Evolutionary conservation across 352 stramenopile species (phyloP), one percentile per base, ranked within the genome.

Genomic region (Phytophthora podocarpi): DNA sequence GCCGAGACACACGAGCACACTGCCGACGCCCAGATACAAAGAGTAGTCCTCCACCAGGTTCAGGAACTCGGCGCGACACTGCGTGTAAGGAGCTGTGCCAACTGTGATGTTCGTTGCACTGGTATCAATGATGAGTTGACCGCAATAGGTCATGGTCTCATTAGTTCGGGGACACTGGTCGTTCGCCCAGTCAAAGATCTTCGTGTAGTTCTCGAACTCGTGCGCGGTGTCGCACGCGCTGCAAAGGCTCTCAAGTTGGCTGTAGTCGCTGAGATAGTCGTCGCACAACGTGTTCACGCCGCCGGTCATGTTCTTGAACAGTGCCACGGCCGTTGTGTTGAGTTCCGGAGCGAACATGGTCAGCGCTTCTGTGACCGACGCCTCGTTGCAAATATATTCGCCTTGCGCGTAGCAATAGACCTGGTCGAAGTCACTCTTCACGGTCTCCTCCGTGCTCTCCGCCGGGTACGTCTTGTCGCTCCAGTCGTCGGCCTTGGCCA

Each of bases 121-220:
- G 7, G 12, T 37, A 18, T 15, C 12, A 37, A 12, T 12, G 12
- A 37, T 37, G 5, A 37, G 32, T 37, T 37, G 12, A 5, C 32
- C 82, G 43, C 85, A 95, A 69, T 80, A 95, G n/a, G 73, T 36
- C 27, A 82, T 48, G 40, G 78, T 89, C 5, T 61, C 53, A 34
- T 64, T 68, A 4, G 76, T 85, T 40, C 83, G 69, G 4, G 83
- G 83, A 45, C 85, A 95, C 70, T 95, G 39, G 54, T 86, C 74
- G 65, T 93, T 86, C 8, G 83, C 78, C 85, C 85, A 95, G 52
- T 90, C 76, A 23, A 93, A 72, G n/a, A 95, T 71, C 26, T 65
- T 64, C n/a, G 78, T 84, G 46, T 89, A 85, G 56, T 91, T 87
- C 27, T 78, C 56, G 37, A 85, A 81, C 46, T 89, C 28, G 28